Evolutionary conservation across 331 rosid species (phyloP), one percentile per base, ranked within the genome.

Genomic region (Stylosanthes scabra): DNA sequence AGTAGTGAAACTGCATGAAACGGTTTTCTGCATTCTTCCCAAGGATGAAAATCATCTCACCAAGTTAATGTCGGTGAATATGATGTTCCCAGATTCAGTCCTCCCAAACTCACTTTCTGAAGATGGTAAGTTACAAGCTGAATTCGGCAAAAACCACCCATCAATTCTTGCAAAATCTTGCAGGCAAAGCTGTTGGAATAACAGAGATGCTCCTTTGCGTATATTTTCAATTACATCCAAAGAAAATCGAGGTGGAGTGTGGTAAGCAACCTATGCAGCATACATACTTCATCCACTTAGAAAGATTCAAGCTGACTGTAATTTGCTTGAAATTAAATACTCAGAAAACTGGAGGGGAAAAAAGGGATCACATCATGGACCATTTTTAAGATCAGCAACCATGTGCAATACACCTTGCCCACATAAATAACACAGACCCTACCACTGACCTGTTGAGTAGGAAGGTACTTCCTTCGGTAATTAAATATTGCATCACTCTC

Each of bases 401-500:
- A 71, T 14, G 71, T 60, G 58, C 39, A 44, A 40, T 59, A 60
- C 37, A 69, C 70, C 40, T 3, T 8, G 39, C 13, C 50, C 64
- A 59, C 68, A 59, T 75, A 55, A 59, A 25, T 4, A 65, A 60
- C 41, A 79, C 52, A 51, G 16, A 25, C 57, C 52, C 60, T 3
- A 66, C 49, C 56, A 57, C 71, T 74, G 56, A 93, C 98, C 98
- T 94, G 98, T 82, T 88, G 97, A 54, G 97, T 94, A 44, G 98
- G 98, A 76, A 94, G 97, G 82, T 94, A 94, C 84, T 94, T 94
- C 82, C 98, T 85, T 45, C 98, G 83, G 71, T 89, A 94, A 78
- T 94, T 94, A 80, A 94, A 94, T 84, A 94, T 91, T 79, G 98
- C 97, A 86, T 94, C 98, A 76, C 85, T 88, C 83, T 91, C 98